phyloP scores from a whole-genome alignment of 2,329 filamentous ascomycete genomes.

The Myotisia sp. region DNA sequence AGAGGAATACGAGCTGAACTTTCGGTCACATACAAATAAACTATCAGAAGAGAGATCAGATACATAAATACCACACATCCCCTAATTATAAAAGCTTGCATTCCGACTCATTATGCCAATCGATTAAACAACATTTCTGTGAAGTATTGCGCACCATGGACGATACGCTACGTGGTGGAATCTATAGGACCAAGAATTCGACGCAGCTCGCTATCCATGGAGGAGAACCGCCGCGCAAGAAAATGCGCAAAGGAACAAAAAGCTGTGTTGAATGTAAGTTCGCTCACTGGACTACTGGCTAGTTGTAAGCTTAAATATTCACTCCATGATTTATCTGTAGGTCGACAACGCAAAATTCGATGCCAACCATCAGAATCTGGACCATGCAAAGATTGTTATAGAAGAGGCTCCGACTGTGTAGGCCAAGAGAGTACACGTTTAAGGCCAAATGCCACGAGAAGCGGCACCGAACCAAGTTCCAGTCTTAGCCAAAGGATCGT shows the following conservation, averaged over 20 bases:
- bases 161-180: too few relatives aligned
- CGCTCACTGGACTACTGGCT: neutral
- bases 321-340: constrained; percentile 14
- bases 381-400: constrained; percentile 29
- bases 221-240: constrained; percentile 25
- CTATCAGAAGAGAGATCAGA: too few relatives aligned
- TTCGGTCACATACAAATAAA: too few relatives aligned
- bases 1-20: too few relatives aligned
- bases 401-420: constrained; percentile 25
- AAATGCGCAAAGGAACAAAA: constrained; percentile 31
- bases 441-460: constrained; percentile 12
- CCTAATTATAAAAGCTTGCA: too few relatives aligned
- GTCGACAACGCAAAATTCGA: constrained; percentile 30
- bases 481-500: constrained; percentile 27
- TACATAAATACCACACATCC: too few relatives aligned
- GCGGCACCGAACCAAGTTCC: constrained; percentile 19
- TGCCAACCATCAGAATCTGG: constrained; percentile 22
- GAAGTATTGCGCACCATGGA: too few relatives aligned
- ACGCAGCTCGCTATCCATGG: constrained; percentile 12
- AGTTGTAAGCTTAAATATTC: neutral
- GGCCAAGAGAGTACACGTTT: constrained; percentile 26
- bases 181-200: constrained; percentile 2
- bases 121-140: too few relatives aligned
- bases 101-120: too few relatives aligned
- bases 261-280: constrained; percentile 29